Percentiles rank a stretch among this genome's conserved stretches.
These are phyloP conservation scores for Colletotrichum sansevieriae DNA, from an alignment of 2,329 filamentous ascomycete species.

Conservation along the genomic window DNA sequence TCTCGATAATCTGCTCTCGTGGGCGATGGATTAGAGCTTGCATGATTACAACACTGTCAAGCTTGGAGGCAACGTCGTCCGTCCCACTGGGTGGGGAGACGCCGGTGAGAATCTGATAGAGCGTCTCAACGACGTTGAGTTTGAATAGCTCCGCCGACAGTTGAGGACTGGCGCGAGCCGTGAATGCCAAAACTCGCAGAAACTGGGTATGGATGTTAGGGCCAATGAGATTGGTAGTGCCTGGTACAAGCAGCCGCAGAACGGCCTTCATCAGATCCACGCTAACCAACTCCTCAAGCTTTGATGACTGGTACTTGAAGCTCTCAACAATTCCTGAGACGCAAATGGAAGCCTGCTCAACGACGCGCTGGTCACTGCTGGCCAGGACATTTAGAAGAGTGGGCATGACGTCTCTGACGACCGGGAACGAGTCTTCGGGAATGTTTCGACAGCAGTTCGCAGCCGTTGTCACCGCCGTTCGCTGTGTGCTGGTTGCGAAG, in stretches of 20 bases:
- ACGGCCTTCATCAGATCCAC: conserved; percentile 88
- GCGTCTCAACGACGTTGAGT: conserved; percentile 95
- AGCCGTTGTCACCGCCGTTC: conserved; percentile 95
- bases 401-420: conserved; percentile 96
- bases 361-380: conserved; percentile 95
- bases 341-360: conserved; percentile 95
- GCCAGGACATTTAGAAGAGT: conserved; percentile 89
- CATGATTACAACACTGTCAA: conserved; percentile 98
- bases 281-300: conserved; percentile 93
- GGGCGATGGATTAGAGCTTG: conserved; percentile 96
- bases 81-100: conserved; percentile 88
- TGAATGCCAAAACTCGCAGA: conserved; percentile 89
- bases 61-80: conserved; percentile 84
- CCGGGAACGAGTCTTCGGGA: conserved; percentile 90
- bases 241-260: conserved; percentile 87
- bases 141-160: conserved; percentile 93
- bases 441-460: conserved; percentile 99
- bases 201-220: conserved; percentile 97
- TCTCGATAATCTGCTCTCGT: conserved; percentile 96
- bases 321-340: conserved; percentile 97
- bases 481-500: conserved; percentile 96
- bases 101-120: conserved; percentile 97
- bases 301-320: conserved; percentile 88
- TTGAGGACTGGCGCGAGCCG: conserved; percentile 86
- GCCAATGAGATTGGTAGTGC: conserved; percentile 94